phyloP scores from a whole-genome alignment of 2,329 filamentous ascomycete genomes.

The Cladosporium sp. region DNA sequence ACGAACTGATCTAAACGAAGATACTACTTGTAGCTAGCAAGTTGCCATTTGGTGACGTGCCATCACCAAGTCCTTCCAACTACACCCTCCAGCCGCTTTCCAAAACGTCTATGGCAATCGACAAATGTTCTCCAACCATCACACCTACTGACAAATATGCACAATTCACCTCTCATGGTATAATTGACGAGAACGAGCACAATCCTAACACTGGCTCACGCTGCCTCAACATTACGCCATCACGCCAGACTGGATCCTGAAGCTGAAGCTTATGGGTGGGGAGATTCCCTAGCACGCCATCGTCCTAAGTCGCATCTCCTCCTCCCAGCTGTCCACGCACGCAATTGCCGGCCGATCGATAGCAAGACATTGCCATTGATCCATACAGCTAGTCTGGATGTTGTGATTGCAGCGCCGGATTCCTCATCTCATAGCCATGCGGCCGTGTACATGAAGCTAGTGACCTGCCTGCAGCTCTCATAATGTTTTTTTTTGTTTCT shows the following conservation, averaged over 20 bases:
- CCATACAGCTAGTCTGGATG: slow-evolving; percentile 2
- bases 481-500: not conserved
- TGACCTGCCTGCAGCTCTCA: not conserved
- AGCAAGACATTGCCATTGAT: not conserved
- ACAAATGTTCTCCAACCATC: not conserved
- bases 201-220: not conserved
- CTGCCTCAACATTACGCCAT: slow-evolving; percentile 1
- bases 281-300: slow-evolving; percentile 13
- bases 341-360: not conserved
- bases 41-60: not conserved
- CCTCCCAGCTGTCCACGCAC: slow-evolving; percentile 10
- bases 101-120: not conserved
- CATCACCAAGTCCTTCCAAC: not conserved
- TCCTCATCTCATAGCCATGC: slow-evolving; percentile 9
- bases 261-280: slow-evolving; percentile 3
- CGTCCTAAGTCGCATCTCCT: slow-evolving; percentile 4
- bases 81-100: not conserved
- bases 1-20: not conserved
- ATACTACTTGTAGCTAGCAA: not conserved
- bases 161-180: not conserved
- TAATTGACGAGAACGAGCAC: not conserved
- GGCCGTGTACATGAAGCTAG: slow-evolving; percentile 3
- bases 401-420: slow-evolving; percentile 11
- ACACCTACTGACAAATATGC: not conserved
- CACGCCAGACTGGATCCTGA: slow-evolving; percentile 10